Evolutionary conservation across 345 rosid species (phyloP).

Genomic region (Rubroshorea leprosula): DNA sequence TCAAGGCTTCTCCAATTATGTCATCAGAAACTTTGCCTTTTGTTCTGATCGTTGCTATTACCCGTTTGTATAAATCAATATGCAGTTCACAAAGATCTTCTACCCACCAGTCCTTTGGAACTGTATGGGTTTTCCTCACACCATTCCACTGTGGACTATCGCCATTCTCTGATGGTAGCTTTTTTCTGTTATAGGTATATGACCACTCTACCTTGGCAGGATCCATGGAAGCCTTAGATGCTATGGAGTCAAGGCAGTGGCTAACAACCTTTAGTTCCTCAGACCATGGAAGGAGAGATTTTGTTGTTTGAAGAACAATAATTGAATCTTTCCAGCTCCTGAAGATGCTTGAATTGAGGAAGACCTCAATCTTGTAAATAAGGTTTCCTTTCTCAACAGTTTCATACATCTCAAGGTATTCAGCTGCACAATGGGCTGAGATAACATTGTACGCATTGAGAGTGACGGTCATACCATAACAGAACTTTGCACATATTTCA

Average conservation of each 20-base stretch:
- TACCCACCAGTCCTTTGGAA: constrained; percentile 85
- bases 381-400: constrained; percentile 58
- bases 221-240: constrained; percentile 54
- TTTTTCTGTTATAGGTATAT: constrained; percentile 62
- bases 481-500: constrained; percentile 83
- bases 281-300: constrained; percentile 42
- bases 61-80: constrained; percentile 52
- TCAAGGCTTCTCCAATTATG: constrained; percentile 60
- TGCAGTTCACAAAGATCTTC: constrained; percentile 78
- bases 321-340: constrained; percentile 79
- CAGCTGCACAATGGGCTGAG: constrained; percentile 79
- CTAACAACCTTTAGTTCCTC: constrained; percentile 56
- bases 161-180: constrained; percentile 46
- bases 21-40: constrained; percentile 40
- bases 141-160: constrained; percentile 44
- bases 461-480: constrained; percentile 86
- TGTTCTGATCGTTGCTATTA: constrained; percentile 39
- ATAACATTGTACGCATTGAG: constrained; percentile 85
- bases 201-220: constrained; percentile 73
- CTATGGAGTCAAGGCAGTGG: constrained; percentile 61
- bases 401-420: constrained; percentile 68
- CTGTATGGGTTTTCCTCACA: constrained; percentile 41
- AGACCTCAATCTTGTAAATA: constrained; percentile 67
- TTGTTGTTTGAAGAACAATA: constrained; percentile 54
- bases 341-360: constrained; percentile 60